Percentiles rank a stretch among this genome's conserved stretches.
Evolutionary conservation across 169 alveolate genomes (phyloP).

Genomic region (Perkinsus olseni): DNA sequence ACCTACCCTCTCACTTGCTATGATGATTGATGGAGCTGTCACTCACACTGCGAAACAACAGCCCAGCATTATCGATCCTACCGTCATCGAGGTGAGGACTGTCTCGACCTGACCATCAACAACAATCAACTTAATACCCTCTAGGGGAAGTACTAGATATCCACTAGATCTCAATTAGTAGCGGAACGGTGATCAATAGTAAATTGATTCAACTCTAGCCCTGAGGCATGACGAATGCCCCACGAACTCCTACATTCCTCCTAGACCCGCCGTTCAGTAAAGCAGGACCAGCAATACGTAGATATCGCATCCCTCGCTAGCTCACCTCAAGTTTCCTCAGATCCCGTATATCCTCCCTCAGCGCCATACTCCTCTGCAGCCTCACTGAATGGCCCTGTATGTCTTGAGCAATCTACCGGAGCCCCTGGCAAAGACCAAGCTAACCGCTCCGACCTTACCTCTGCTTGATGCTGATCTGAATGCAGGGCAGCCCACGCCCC

Average conservation of each 20-base stretch:
- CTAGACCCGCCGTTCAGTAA: not conserved
- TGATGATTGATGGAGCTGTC: not conserved
- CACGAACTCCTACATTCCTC: not conserved
- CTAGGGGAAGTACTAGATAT: not conserved
- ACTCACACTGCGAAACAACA: not conserved
- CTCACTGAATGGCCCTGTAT: not conserved
- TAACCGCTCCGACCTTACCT: not conserved
- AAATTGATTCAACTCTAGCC: not conserved
- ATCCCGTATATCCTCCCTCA: not conserved
- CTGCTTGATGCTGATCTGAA: not conserved
- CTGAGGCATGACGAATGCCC: not conserved
- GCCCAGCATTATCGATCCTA: not conserved
- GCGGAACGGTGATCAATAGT: not conserved
- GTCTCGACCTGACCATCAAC: no score
- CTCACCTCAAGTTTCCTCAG: not conserved
- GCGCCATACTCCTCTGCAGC: not conserved
- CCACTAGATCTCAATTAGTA: not conserved
- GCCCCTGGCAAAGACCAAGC: not conserved
- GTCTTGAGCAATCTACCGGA: not conserved
- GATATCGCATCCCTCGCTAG: not conserved
- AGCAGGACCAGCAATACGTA: not conserved
- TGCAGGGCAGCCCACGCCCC: not conserved
- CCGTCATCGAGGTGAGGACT: not conserved
- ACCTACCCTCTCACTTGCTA: not conserved
- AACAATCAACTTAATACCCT: no score